Conservation (phyloP, 2,329 filamentous ascomycete species). For the Claviceps maximensis region DNA sequence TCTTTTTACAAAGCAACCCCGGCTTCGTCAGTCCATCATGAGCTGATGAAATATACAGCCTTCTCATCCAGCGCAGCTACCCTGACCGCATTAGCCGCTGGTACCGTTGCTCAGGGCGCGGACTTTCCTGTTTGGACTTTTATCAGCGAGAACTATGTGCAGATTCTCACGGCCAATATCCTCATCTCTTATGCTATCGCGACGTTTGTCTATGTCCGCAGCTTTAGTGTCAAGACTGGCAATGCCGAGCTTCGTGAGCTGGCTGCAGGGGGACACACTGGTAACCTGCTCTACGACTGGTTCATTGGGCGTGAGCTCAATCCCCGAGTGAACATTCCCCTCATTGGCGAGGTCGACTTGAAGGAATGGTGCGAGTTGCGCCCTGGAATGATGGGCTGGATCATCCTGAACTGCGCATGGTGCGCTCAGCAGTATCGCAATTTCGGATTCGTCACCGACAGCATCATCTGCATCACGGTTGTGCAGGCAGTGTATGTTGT, state of each 20-base stretch:
- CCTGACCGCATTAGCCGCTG: slow-evolving; percentile 56
- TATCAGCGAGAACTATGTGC: slow-evolving; percentile 80
- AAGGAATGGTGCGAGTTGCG: slow-evolving; percentile 83
- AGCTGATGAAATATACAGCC: slow-evolving; percentile 32
- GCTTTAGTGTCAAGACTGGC: slow-evolving; percentile 67
- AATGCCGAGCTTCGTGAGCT: slow-evolving; percentile 64
- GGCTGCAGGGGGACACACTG: slow-evolving; percentile 66
- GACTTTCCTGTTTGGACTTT: slow-evolving; percentile 85
- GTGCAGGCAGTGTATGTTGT: slow-evolving; percentile 75
- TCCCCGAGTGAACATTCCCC: slow-evolving; percentile 64
- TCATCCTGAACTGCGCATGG: slow-evolving; percentile 72
- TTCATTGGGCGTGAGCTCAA: slow-evolving; percentile 95
- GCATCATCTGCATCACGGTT: slow-evolving; percentile 63
- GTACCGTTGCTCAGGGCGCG: slow-evolving; percentile 63
- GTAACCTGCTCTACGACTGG: slow-evolving; percentile 87
- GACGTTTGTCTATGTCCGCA: slow-evolving; percentile 66
- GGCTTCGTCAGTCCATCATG: not conserved
- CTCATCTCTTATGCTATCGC: slow-evolving; percentile 61
- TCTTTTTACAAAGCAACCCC: not conserved
- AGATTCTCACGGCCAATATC: slow-evolving; percentile 72
- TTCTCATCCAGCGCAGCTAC: slow-evolving; percentile 64
- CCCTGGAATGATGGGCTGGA: slow-evolving; percentile 84
- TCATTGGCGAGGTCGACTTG: slow-evolving; percentile 78
- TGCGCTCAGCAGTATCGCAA: slow-evolving; percentile 78
- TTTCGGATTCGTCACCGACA: slow-evolving; percentile 73